Conservation (phyloP, 352 stramenopile genomes). For the Hyaloperonospora arabidopsidis region DNA sequence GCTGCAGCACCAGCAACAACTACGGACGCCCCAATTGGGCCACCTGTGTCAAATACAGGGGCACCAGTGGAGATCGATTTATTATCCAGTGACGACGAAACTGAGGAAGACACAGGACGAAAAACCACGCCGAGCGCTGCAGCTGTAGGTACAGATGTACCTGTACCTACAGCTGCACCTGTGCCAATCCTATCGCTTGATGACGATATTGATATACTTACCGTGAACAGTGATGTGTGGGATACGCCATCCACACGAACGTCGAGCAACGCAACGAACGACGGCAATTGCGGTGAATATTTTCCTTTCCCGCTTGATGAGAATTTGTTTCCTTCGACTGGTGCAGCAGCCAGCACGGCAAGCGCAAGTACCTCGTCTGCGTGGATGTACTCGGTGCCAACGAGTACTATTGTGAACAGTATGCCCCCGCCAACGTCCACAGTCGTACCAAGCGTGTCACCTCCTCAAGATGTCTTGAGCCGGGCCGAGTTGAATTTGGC, state of each 20-base stretch:
- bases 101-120: constrained; percentile 11
- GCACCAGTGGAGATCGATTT: constrained; percentile 69
- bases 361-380: constrained; percentile 14
- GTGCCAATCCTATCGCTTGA: constrained; percentile 25
- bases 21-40: constrained; percentile 5
- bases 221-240: constrained; percentile 58
- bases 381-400: constrained; percentile 32
- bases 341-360: constrained; percentile 12
- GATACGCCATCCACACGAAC: constrained; percentile 27
- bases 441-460: constrained; percentile 10
- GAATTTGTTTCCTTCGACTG: constrained; percentile 36
- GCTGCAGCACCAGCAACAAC: constrained; percentile 6
- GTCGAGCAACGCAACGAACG: constrained; percentile 19
- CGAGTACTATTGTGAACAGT: constrained; percentile 30
- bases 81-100: constrained; percentile 62
- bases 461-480: constrained; percentile 26
- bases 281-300: constrained; percentile 34
- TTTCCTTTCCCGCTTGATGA: constrained; percentile 58
- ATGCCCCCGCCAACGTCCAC: constrained; percentile 13
- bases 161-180: constrained; percentile 10
- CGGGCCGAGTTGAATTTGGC: constrained; percentile 41
- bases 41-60: constrained; percentile 21
- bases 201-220: constrained; percentile 58
- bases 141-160: constrained; percentile 8
- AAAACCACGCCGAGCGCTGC: constrained; percentile 4